phyloP scores from a whole-genome alignment of 805 yeast genomes.

The Wickerhamomyces strasburgensis region DNA sequence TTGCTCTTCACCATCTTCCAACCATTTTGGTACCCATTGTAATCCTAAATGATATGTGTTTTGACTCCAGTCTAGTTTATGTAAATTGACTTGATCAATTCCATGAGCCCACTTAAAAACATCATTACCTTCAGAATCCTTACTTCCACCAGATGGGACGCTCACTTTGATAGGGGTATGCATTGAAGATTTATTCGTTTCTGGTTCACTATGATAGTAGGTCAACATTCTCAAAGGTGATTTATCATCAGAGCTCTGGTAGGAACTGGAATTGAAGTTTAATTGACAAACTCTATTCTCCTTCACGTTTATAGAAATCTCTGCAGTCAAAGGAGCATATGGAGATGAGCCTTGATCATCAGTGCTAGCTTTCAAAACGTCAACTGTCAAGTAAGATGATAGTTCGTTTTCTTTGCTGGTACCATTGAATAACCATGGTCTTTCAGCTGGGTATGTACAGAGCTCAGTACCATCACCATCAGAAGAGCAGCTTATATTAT shows the following conservation, averaged over 20 bases:
- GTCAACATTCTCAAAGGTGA: slow-evolving; percentile 66
- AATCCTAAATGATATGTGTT: slow-evolving; percentile 52
- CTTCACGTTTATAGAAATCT: slow-evolving; percentile 49
- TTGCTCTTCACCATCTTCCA: slow-evolving; percentile 30
- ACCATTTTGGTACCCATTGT: slow-evolving; percentile 70
- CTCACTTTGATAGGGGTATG: slow-evolving; percentile 1
- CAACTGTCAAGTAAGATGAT: slow-evolving; percentile 43
- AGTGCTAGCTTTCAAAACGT: slow-evolving; percentile 45
- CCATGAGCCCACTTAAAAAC: slow-evolving; percentile 54
- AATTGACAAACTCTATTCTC: slow-evolving; percentile 64
- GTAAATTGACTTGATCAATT: slow-evolving; percentile 57
- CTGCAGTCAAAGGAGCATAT: slow-evolving; percentile 64
- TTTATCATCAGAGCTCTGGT: slow-evolving; percentile 28
- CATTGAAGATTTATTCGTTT: slow-evolving; percentile 5
- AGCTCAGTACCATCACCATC: slow-evolving; percentile 43
- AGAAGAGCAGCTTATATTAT: slow-evolving; percentile 31
- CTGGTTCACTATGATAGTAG: slow-evolving; percentile 35
- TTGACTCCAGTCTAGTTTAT: slow-evolving; percentile 58
- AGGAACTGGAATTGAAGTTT: slow-evolving; percentile 48
- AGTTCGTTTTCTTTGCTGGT: slow-evolving; percentile 28
- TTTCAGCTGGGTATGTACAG: slow-evolving; percentile 47
- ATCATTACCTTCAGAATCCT: slow-evolving; percentile 37
- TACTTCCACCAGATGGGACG: slow-evolving; percentile 22
- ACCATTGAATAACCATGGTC: slow-evolving; percentile 44
- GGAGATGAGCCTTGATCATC: slow-evolving; percentile 37